Evolutionary conservation across 257 asterid species (phyloP).

Genomic region (Scutellaria galericulata): DNA sequence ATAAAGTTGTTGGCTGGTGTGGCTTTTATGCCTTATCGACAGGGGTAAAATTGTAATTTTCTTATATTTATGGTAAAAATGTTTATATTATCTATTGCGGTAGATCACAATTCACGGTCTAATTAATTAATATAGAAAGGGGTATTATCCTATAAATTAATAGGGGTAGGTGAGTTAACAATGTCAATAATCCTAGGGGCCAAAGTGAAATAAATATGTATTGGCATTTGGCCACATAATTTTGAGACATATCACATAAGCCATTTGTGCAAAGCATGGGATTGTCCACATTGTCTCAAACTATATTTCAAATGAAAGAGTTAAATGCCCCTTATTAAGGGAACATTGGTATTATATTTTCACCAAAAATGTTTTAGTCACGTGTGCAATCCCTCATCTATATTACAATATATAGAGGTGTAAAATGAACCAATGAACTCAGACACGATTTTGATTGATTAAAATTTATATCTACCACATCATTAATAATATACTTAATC

Average conservation of each 20-base stretch:
- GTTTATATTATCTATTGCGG: too few relatives aligned
- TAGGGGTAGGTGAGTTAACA: too few relatives aligned
- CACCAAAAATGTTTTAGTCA: conserved; percentile 22
- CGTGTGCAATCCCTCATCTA: conserved; percentile 19
- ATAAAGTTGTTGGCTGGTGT: too few relatives aligned
- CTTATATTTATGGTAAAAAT: too few relatives aligned
- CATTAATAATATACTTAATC: too few relatives aligned
- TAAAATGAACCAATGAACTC: not conserved
- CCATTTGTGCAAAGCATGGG: conserved; percentile 26
- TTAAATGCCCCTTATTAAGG: conserved; percentile 52
- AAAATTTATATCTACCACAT: not conserved
- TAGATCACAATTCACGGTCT: too few relatives aligned
- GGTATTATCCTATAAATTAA: too few relatives aligned
- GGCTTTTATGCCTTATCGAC: too few relatives aligned
- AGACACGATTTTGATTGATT: conserved; percentile 15
- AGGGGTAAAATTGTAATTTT: too few relatives aligned
- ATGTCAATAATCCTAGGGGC: not conserved
- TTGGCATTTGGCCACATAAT: not conserved
- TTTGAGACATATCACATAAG: conserved; percentile 7
- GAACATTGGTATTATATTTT: conserved; percentile 43
- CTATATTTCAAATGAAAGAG: not conserved
- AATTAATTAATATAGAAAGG: too few relatives aligned
- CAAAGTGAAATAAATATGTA: not conserved
- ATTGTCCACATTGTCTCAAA: conserved; percentile 21
- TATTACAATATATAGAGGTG: not conserved